phyloP scores from a whole-genome alignment of 129 eudicot genomes.

The Tagetes patula region DNA sequence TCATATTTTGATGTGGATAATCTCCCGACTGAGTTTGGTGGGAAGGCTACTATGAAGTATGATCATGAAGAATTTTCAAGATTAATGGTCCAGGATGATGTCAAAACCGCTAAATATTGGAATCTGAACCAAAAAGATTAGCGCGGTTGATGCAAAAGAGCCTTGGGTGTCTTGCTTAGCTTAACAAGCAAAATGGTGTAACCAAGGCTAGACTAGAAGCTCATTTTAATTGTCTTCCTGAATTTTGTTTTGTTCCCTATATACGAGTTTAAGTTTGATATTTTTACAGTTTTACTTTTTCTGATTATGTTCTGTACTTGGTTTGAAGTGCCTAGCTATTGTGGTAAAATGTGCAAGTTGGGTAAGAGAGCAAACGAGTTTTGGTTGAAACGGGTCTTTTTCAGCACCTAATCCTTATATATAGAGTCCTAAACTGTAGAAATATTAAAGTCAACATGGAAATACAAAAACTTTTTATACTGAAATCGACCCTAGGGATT shows the following conservation, averaged over 20 bases:
- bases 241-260: constrained; percentile 19
- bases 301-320: not conserved
- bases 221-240: not conserved
- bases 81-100: constrained; percentile 70
- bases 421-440: no score
- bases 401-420: no score
- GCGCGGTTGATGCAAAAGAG: constrained; percentile 40
- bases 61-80: constrained; percentile 76
- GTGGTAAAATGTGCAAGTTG: not conserved
- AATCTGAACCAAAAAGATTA: constrained; percentile 50
- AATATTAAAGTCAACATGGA: no score
- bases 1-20: constrained; percentile 70
- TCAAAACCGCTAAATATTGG: constrained; percentile 63
- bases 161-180: constrained; percentile 34
- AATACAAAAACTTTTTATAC: not conserved
- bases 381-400: not conserved
- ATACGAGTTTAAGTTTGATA: constrained; percentile 21
- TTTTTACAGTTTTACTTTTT: not conserved
- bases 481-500: constrained; percentile 8
- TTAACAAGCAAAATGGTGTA: constrained; percentile 12
- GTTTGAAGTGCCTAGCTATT: constrained; percentile 4
- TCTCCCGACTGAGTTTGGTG: constrained; percentile 84
- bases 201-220: not conserved
- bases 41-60: constrained; percentile 63
- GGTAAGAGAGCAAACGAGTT: not conserved